Base-by-base conservation (phyloP, 164 flowering plant species). In the Liriodendron chinense region DNA sequence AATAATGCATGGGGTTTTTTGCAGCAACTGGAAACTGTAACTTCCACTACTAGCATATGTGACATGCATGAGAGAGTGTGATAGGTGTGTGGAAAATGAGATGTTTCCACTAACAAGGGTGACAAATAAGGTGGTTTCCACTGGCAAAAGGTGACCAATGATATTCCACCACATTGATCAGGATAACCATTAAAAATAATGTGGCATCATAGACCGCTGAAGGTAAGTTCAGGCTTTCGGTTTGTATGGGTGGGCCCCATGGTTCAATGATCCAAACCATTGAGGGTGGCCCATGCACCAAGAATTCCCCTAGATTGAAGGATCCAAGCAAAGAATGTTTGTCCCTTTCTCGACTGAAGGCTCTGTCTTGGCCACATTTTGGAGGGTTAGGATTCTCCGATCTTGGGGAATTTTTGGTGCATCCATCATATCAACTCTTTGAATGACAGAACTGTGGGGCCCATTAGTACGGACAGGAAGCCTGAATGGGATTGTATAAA, bases 81-180 rank as follows among this genome's bases (percentile, higher is more conserved):
- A 5, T 16, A 13, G 65, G 63, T 62, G 12, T 70, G 63, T 62
- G 80, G 76, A 47, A 20, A 61, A 25, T 69, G 7, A 49, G 63
- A 68, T 77, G 75, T 69, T 74, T 69, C 80, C 80, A 77, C 80
- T 62, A 77, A 34, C 62, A 70, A 50, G 21, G 25, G 62, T 70
- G 72, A 43, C 72, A 48, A 70, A 70, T 50, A 49, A 23, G 10
- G 69, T 66, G 69, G 69, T 34, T 14, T 66, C 69, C 69, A 66
- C 69, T 25, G n/a, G 23, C 48, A 24, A 66, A 66, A 66, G 69
- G 69, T 66, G 13, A 66, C 69, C 1, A 66, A 66, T 28, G 28
- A 28, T 34, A 66, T 5, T 20, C 12, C 28, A 12, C 47, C 48
- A 66, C 48, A 3, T 3, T 9, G 69, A 66, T 53, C 59, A 16